Evolutionary conservation across 768 basidiomycete species (phyloP).

Genomic region (Cystofilobasidium capitatum): DNA sequence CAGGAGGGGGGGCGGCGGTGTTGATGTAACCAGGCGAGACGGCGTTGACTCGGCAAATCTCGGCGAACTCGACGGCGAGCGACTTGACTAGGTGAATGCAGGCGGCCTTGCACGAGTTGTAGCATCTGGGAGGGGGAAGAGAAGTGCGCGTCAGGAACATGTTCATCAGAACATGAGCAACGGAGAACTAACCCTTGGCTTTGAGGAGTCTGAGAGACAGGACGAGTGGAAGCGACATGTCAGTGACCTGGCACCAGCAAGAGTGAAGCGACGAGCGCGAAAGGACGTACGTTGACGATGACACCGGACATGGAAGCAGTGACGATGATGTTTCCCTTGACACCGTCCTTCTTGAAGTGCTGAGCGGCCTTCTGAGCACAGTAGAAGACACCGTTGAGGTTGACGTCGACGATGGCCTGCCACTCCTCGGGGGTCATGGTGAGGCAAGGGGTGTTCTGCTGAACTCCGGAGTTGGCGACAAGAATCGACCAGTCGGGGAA

Average conservation of each 20-base stretch:
- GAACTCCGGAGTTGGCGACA: slow-evolving; percentile 28
- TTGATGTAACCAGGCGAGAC: slow-evolving; percentile 28
- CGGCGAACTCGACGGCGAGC: slow-evolving; percentile 24
- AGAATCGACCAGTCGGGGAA: slow-evolving; percentile 24
- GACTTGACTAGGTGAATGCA: slow-evolving; percentile 27
- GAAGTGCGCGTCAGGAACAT: neutral
- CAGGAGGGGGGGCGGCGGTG: slow-evolving; percentile 16
- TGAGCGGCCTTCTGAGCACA: slow-evolving; percentile 18
- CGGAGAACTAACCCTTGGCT: slow-evolving; percentile 5
- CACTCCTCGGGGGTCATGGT: slow-evolving; percentile 2
- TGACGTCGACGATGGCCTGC: slow-evolving; percentile 9
- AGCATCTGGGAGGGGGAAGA: too few species aligned
- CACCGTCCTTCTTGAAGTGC: slow-evolving; percentile 19
- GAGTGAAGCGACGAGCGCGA: too few species aligned
- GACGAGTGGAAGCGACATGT: neutral
- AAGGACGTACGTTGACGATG: slow-evolving; percentile 1
- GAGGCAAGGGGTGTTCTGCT: slow-evolving; percentile 26
- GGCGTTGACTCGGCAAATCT: slow-evolving; percentile 21
- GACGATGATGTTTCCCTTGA: slow-evolving; percentile 23
- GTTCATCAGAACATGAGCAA: neutral
- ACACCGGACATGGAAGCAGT: slow-evolving; percentile 23
- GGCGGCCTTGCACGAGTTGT: slow-evolving; percentile 26
- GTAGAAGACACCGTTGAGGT: slow-evolving; percentile 26
- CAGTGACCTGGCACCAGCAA: too few species aligned
- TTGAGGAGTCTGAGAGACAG: neutral